phyloP scores from a whole-genome alignment of 371 early-diverging fungal species.

The Actinomucor elegans region DNA sequence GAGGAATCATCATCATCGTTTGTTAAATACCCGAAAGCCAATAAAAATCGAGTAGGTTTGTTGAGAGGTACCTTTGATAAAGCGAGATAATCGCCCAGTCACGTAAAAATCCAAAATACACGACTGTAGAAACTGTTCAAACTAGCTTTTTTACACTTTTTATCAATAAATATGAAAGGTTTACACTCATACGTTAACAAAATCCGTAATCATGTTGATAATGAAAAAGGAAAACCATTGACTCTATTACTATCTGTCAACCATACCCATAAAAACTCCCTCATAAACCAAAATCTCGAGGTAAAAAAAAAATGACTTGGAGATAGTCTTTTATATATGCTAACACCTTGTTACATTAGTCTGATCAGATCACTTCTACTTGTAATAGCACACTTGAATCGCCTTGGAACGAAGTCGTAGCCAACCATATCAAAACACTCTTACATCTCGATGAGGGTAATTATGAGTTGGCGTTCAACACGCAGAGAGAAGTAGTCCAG shows the following conservation, averaged over 20 bases:
- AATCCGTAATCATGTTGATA: slow-evolving; percentile 7
- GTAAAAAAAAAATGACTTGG: neutral
- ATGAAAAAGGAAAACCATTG: slow-evolving; percentile 29
- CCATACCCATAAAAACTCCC: slow-evolving; percentile 18
- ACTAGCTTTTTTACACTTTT: too few species aligned
- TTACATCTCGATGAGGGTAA: slow-evolving; percentile 30
- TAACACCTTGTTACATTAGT: slow-evolving; percentile 1
- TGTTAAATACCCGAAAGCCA: too few species aligned
- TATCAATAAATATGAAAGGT: too few species aligned
- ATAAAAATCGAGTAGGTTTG: too few species aligned
- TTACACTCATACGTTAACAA: too few species aligned
- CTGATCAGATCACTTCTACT: slow-evolving; percentile 25
- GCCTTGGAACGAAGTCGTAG: slow-evolving; percentile 56
- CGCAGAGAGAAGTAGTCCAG: slow-evolving; percentile 56
- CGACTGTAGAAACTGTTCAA: too few species aligned
- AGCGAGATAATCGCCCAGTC: too few species aligned
- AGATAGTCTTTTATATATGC: neutral
- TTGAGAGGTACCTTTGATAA: too few species aligned
- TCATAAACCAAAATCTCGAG: slow-evolving; percentile 17
- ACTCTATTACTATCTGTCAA: slow-evolving; percentile 23
- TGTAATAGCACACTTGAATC: slow-evolving; percentile 28
- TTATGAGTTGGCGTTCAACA: slow-evolving; percentile 50
- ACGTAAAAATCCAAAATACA: too few species aligned
- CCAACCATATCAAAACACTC: slow-evolving; percentile 47
- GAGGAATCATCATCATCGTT: too few species aligned